phyloP scores from a whole-genome alignment of 805 yeast genomes.

The Kodamaea sagamina region DNA sequence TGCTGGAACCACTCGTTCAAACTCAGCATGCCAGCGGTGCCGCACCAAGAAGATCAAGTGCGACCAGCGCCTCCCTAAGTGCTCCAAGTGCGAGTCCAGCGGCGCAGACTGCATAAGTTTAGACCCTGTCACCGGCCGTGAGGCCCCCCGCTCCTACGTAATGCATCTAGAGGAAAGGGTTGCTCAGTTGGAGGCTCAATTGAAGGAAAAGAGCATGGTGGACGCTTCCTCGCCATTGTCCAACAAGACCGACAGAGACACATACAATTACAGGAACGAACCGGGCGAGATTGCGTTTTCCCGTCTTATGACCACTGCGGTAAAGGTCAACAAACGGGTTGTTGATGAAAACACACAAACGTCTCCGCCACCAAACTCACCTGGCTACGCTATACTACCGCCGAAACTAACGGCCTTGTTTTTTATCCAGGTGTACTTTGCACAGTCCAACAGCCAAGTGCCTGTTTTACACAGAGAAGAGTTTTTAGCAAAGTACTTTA shows the following conservation, averaged over 20 bases:
- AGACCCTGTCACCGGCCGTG: constrained; percentile 87
- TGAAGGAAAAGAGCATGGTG: constrained; percentile 25
- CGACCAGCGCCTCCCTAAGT: constrained; percentile 67
- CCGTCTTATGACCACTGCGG: constrained; percentile 73
- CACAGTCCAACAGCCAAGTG: constrained; percentile 78
- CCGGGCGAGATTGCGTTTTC: constrained; percentile 61
- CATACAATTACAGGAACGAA: background rate
- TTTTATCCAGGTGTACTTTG: constrained; percentile 65
- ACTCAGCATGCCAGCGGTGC: constrained; percentile 86
- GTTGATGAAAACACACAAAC: constrained; percentile 10
- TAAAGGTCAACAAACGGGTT: constrained; percentile 49
- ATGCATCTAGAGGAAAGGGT: constrained; percentile 69
- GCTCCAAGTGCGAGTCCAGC: constrained; percentile 63
- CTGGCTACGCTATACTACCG: constrained; percentile 54
- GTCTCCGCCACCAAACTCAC: constrained; percentile 21
- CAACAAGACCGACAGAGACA: background rate
- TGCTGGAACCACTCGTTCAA: constrained; percentile 56
- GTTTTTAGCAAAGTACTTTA: constrained; percentile 64
- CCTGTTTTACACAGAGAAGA: constrained; percentile 84
- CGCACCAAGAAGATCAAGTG: constrained; percentile 66
- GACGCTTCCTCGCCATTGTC: background rate
- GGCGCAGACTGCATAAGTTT: constrained; percentile 76
- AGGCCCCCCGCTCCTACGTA: constrained; percentile 78
- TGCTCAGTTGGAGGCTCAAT: constrained; percentile 51
- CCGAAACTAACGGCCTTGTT: constrained; percentile 69